Base-by-base conservation (phyloP, 2,329 filamentous ascomycete species). In the Cladosporium sp. region DNA sequence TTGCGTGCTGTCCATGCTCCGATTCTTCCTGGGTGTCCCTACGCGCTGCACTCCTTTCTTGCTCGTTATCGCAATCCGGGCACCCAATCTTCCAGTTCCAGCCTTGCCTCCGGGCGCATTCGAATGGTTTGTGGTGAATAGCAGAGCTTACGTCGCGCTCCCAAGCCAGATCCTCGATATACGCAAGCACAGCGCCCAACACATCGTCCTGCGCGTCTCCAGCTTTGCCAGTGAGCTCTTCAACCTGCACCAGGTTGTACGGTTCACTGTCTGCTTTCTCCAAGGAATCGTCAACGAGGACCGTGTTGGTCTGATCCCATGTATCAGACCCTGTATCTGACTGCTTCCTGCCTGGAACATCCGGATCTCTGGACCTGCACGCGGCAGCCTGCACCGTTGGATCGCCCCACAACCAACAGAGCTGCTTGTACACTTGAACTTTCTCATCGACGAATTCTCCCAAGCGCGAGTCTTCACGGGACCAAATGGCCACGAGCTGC, bases 111-210 rank as follows among this genome's bases (percentile, higher is more conserved):
- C 24, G 24, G 24, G 24, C 24, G 24, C 24, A 24, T 24, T 52
- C 26, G 49, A 52, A 52, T 51, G 47, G 47, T 12, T 18, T 28
- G 47, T 26, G 18, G 10, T 51, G 47, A 15, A 74, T 74, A 51
- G 68, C 71, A 24, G 74, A 67, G 60, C 73, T 74, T n/a, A 92
- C 83, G 72, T 93, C 86, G 2, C 78, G 79, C 69, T 84, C 80
- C 65, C 76, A 79, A 49, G 81, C 79, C 26, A 86, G 73, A 12
- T 78, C 74, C 61, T 87, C 83, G 11, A 90, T 75, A 67, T 85
- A 86, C 1, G 77, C 77, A 12, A 84, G 80, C 14, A 88, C 81
- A 58, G 83, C 80, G 1, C 77, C 73, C 38, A 89, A 77, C 4
- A 84, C 80, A 21, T 49, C 58, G 44, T 69, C 15, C 68, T 73